These are phyloP conservation scores for Penicillium decumbens DNA, from an alignment of 2,329 filamentous ascomycete genomes.

Conservation along the genomic window DNA sequence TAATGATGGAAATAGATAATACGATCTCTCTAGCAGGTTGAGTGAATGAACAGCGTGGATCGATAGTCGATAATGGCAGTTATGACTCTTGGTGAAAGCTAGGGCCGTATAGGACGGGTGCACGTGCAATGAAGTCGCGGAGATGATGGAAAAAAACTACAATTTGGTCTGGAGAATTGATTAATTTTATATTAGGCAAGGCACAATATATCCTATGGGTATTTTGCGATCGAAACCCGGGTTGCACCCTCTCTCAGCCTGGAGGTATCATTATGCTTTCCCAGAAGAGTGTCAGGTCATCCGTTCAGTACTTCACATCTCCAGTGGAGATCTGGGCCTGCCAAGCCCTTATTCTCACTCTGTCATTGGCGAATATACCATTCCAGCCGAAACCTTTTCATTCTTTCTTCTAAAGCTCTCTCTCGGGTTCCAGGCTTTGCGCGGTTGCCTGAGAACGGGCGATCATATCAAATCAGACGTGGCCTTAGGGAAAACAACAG, in stretches of 20 bases:
- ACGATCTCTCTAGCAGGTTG: neutral
- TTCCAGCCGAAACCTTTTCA: too few species aligned
- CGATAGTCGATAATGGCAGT: neutral
- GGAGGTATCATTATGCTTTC: neutral
- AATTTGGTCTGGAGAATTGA: neutral
- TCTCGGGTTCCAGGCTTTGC: too few species aligned
- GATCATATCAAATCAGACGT: too few species aligned
- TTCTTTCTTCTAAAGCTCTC: too few species aligned
- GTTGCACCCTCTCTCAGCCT: neutral
- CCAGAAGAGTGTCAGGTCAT: neutral
- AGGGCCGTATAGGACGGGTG: neutral
- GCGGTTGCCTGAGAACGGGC: too few species aligned
- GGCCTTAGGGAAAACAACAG: too few species aligned
- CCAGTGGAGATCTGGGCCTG: neutral
- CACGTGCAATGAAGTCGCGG: neutral
- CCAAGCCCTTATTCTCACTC: too few species aligned
- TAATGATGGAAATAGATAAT: neutral
- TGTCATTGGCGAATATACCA: too few species aligned
- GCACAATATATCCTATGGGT: neutral
- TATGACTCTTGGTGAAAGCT: neutral
- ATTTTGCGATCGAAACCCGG: neutral
- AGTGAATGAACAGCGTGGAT: neutral
- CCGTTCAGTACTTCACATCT: neutral
- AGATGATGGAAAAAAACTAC: neutral
- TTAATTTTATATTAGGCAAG: neutral